phyloP scores from a whole-genome alignment of 2,329 filamentous ascomycete species.

The Passalora sequoiae region DNA sequence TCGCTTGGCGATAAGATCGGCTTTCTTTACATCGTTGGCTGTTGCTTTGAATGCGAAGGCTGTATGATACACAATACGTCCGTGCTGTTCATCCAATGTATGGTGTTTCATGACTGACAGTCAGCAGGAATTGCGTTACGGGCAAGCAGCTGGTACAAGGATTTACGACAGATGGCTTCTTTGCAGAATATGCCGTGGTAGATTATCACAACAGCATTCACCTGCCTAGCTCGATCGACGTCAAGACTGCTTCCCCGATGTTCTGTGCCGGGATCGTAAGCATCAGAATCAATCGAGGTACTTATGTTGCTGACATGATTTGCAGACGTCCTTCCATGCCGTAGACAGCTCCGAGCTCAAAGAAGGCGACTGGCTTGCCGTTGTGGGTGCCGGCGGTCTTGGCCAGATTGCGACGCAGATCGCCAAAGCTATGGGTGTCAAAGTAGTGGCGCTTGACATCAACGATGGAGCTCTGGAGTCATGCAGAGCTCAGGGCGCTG shows the following conservation, averaged over 20 bases:
- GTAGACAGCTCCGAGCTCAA: conserved; percentile 18
- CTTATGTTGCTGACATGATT: background rate
- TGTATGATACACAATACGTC: conserved; percentile 16
- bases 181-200: conserved; percentile 20
- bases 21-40: conserved; percentile 18
- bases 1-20: conserved; percentile 15
- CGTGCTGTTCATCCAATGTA: background rate
- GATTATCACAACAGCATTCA: conserved; percentile 17
- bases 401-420: conserved; percentile 20
- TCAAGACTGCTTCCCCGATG: conserved; percentile 14
- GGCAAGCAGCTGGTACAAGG: conserved; percentile 18
- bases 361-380: conserved; percentile 17
- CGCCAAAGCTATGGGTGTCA: conserved; percentile 15
- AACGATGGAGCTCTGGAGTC: conserved; percentile 18
- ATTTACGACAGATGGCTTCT: conserved; percentile 20
- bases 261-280: conserved; percentile 19
- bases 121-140: conserved; percentile 9
- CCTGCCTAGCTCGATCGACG: conserved; percentile 16
- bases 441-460: conserved; percentile 18
- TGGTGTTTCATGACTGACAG: background rate
- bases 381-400: conserved; percentile 16
- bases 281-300: background rate
- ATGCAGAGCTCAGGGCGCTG: conserved; percentile 16
- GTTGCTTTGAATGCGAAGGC: conserved; percentile 20
- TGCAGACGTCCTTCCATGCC: conserved; percentile 16